Evolutionary conservation across 73 alveolate genomes (phyloP).

Genomic region (Paraurostyla sp.): DNA sequence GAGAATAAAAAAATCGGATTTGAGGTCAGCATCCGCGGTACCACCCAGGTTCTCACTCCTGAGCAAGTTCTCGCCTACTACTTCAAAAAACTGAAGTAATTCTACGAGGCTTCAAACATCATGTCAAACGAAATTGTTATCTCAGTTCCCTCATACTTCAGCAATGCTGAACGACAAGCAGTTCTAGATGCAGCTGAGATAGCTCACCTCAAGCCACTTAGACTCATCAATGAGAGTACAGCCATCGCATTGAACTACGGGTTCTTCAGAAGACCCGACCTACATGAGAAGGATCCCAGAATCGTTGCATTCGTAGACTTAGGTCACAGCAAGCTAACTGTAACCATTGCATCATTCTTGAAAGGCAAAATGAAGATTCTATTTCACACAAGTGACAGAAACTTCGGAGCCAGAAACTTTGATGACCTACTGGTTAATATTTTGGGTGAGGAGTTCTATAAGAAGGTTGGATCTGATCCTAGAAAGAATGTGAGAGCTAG

Average conservation of each 20-base stretch:
- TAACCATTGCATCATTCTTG: conserved; percentile 90
- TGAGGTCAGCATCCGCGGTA: conserved; percentile 82
- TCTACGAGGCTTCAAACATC: conserved; percentile 75
- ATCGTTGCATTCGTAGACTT: conserved; percentile 95
- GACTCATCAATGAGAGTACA: conserved; percentile 97
- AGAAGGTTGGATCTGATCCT: conserved; percentile 89
- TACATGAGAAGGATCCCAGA: conserved; percentile 90
- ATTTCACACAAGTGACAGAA: conserved; percentile 90
- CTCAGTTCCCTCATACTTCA: conserved; percentile 93
- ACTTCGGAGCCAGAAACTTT: conserved; percentile 96
- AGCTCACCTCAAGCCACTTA: conserved; percentile 89
- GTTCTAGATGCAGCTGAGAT: conserved; percentile 92
- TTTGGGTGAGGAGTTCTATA: conserved; percentile 85
- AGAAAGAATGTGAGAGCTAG: conserved; percentile 88
- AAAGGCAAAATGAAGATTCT: conserved; percentile 89
- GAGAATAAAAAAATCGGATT: conserved; percentile 76
- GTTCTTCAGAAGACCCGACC: conserved; percentile 93
- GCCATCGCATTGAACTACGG: conserved; percentile 98
- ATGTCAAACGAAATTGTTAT: conserved; percentile 82
- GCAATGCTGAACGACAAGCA: conserved; percentile 96
- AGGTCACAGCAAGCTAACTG: conserved; percentile 96
- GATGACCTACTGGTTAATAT: conserved; percentile 91
- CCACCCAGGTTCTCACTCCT: conserved; percentile 73
- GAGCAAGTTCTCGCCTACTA: conserved; percentile 89
- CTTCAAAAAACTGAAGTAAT: conserved; percentile 75